Evolutionary conservation across 306 rosid species (phyloP).

Genomic region (Cucurbita argyrosperma): DNA sequence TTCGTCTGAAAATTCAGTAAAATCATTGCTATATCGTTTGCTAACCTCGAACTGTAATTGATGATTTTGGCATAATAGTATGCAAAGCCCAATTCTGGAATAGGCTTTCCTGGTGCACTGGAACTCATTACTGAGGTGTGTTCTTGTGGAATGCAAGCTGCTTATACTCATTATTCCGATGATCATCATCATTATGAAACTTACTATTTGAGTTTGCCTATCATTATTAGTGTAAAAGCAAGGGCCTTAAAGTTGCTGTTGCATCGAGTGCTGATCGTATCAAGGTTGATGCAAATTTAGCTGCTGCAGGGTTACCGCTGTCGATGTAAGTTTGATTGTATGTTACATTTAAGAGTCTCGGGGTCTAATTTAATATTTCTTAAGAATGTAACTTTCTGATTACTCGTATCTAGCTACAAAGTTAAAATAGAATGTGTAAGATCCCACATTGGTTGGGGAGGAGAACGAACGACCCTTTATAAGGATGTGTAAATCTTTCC

Average conservation of each 20-base stretch:
- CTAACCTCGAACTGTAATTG: background rate
- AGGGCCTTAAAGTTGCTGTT: conserved; percentile 97
- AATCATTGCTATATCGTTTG: background rate
- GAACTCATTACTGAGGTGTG: conserved; percentile 83
- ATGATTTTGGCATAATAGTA: conserved; percentile 26
- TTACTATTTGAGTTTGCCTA: conserved; percentile 7
- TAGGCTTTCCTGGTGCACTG: conserved; percentile 92
- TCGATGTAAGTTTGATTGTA: conserved; percentile 44
- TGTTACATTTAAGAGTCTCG: conserved; percentile 1
- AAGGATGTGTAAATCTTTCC: too few species aligned
- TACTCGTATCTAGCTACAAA: background rate
- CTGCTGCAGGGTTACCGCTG: conserved; percentile 75
- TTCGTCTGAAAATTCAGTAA: background rate
- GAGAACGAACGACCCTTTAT: too few species aligned
- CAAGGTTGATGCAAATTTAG: conserved; percentile 93
- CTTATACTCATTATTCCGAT: background rate
- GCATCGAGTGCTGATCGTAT: conserved; percentile 97
- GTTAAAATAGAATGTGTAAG: background rate
- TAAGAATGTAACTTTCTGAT: background rate
- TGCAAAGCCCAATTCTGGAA: conserved; percentile 89
- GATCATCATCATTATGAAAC: background rate
- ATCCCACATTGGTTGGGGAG: too few species aligned
- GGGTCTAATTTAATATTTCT: background rate
- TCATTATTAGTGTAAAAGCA: conserved; percentile 55
- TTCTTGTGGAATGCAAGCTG: background rate